phyloP scores from a whole-genome alignment of 768 basidiomycete genomes.

The Rhizopogon rudus region DNA sequence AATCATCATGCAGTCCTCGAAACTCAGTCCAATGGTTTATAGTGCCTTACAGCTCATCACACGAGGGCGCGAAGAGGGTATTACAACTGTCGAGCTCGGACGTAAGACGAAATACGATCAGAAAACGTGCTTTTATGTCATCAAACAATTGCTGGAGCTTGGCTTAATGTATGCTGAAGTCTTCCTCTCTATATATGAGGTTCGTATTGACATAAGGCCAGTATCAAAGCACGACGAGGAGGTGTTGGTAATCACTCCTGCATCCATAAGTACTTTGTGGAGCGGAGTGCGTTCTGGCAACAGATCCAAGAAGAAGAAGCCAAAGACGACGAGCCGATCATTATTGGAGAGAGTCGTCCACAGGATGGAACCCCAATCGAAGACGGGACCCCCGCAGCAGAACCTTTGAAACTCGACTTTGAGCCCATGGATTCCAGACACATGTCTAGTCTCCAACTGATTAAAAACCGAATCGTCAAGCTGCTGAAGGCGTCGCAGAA shows the following conservation, averaged over 20 bases:
- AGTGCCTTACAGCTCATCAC: slow-evolving; percentile 79
- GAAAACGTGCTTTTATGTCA: slow-evolving; percentile 85
- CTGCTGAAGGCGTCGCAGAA: slow-evolving; percentile 68
- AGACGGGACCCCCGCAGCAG: slow-evolving; percentile 14
- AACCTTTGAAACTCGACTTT: slow-evolving; percentile 41
- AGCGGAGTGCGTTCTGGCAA: slow-evolving; percentile 71
- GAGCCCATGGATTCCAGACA: slow-evolving; percentile 75
- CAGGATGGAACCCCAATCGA: slow-evolving; percentile 9
- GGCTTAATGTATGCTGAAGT: slow-evolving; percentile 56
- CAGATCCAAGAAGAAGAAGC: slow-evolving; percentile 68
- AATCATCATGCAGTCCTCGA: slow-evolving; percentile 49
- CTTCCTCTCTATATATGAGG: not conserved
- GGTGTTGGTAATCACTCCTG: slow-evolving; percentile 74
- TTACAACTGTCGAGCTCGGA: slow-evolving; percentile 75
- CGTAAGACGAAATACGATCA: slow-evolving; percentile 80
- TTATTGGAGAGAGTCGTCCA: slow-evolving; percentile 8
- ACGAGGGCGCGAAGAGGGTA: slow-evolving; percentile 71
- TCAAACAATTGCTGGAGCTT: slow-evolving; percentile 69
- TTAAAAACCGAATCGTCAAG: slow-evolving; percentile 67
- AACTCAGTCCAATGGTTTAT: slow-evolving; percentile 83
- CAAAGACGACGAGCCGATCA: slow-evolving; percentile 24
- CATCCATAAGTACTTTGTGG: slow-evolving; percentile 83
- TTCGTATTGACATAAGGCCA: slow-evolving; percentile 20
- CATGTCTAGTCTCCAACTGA: slow-evolving; percentile 66
- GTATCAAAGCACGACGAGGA: slow-evolving; percentile 72